Conservation (phyloP, 371 early-diverging fungal genomes). For the Mortierella sp. region DNA sequence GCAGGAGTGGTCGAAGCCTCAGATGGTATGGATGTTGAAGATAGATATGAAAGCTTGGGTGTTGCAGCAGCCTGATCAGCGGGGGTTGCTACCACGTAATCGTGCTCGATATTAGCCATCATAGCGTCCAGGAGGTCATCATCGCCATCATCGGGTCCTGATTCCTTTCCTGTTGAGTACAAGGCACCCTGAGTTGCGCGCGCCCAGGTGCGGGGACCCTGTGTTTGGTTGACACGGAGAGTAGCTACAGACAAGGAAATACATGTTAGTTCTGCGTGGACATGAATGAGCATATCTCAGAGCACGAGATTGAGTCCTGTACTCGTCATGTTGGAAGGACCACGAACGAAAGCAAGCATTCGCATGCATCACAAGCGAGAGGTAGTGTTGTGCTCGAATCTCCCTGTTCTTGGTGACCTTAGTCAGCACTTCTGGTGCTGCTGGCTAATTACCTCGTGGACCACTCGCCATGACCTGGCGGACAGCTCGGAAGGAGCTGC, state of each 20-base stretch:
- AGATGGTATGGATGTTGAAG: not conserved
- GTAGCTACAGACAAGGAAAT: conserved; percentile 14
- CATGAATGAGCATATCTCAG: not conserved
- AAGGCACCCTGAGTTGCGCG: conserved; percentile 35
- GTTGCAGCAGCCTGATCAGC: conserved; percentile 6
- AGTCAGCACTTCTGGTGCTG: not conserved
- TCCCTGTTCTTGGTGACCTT: not conserved
- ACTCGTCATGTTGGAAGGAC: too few species aligned
- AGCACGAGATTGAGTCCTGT: too few species aligned
- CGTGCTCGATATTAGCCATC: conserved; percentile 50
- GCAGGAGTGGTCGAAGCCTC: not conserved
- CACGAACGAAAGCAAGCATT: too few species aligned
- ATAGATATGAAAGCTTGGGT: not conserved
- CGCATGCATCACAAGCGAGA: too few species aligned
- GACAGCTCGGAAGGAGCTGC: conserved; percentile 44
- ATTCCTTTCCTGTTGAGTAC: conserved; percentile 44
- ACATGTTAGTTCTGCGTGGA: too few species aligned
- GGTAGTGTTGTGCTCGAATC: too few species aligned
- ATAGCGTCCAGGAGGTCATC: conserved; percentile 51
- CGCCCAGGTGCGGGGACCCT: conserved; percentile 26
- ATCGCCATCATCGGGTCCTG: conserved; percentile 20
- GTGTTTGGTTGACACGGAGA: conserved; percentile 20
- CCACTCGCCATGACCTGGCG: conserved; percentile 27
- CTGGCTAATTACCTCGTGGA: conserved; percentile 35
- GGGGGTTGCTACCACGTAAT: conserved; percentile 37